Base-by-base conservation (phyloP, 2,329 filamentous ascomycete species). In the Trichoderma sp. region DNA sequence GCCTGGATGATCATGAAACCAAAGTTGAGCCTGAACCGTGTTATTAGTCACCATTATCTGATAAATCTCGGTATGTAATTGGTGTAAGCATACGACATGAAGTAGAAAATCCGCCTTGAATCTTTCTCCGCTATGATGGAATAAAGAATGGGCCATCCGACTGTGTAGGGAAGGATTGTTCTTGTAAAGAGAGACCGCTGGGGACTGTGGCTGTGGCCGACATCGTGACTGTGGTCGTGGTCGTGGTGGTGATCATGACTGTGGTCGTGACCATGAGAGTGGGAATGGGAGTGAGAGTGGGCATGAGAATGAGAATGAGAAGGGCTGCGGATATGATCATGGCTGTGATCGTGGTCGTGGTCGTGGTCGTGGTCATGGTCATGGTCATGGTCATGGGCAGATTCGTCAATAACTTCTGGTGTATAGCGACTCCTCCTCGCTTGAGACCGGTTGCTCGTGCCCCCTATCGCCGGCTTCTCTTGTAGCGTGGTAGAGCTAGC, bases 41-140 rank as follows among this genome's bases (percentile, higher is more conserved):
- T 3, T 10, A 34, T 65, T 32, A 48, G 52, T 65, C 12, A 19
- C 19, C 13, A 8, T 34, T 19, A 12, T 7, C 19, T 48, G 4
- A 8, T n/a, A 22, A 19, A 25, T 2, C 2, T 25, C 2, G 34
- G 25, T 12, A 27, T 17, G 4, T 34, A 1, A 15, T 25, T 17
- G 6, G 60, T 67, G 61, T 72, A 29, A 67, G 78, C 89, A 75
- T 83, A 96, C 92, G 85, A 87, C 88, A 97, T 97, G 74, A 98
- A 99, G 79, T 99, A 99, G 72, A 97, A 96, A 71, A 99, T 98
- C 53, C 94, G 88, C 68, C 95, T 87, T 17, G 94, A 98, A 77
- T 99, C 94, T 74, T 93, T 93, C 75, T 98, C 94, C 15, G 90
- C 88, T 73, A 99, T 81, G 68, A 99, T 93, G 64, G 92, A 90